These are phyloP conservation scores for Penicillium sclerotiorum DNA, from an alignment of 2,329 filamentous ascomycete genomes.

Conservation along the genomic window DNA sequence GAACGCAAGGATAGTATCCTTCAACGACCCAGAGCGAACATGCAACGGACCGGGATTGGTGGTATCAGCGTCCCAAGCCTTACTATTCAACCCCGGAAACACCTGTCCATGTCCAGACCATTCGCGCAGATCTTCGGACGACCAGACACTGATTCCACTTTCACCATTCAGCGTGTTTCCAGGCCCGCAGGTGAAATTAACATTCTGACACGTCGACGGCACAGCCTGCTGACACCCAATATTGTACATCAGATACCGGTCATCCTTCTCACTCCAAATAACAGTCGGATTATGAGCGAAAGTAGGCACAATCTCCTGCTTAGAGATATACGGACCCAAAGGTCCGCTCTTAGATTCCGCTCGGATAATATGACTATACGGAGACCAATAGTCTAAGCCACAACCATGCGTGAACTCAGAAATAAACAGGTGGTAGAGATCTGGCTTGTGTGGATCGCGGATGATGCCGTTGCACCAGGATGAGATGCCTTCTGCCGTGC, in stretches of 20 bases:
- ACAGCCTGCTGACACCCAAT: slow-evolving; percentile 45
- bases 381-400: slow-evolving; percentile 52
- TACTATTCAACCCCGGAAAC: slow-evolving; percentile 3
- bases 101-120: slow-evolving; percentile 14
- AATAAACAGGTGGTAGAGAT: slow-evolving; percentile 50
- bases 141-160: slow-evolving; percentile 16
- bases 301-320: slow-evolving; percentile 42
- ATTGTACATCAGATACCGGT: slow-evolving; percentile 49
- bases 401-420: slow-evolving; percentile 52
- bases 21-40: slow-evolving; percentile 1
- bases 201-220: slow-evolving; percentile 18
- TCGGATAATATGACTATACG: slow-evolving; percentile 49
- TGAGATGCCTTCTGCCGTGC: slow-evolving; percentile 47
- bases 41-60: slow-evolving; percentile 16
- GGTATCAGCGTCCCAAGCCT: slow-evolving; percentile 14
- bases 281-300: slow-evolving; percentile 54
- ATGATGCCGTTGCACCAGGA: slow-evolving; percentile 55
- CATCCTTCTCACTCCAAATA: slow-evolving; percentile 48
- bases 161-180: slow-evolving; percentile 14
- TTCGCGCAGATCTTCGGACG: slow-evolving; percentile 9
- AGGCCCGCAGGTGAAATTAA: slow-evolving; percentile 14
- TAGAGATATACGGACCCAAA: slow-evolving; percentile 49
- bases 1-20: slow-evolving; percentile 11
- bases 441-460: slow-evolving; percentile 42
- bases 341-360: slow-evolving; percentile 50